Evolutionary conservation across 208 protist genomes (phyloP).

Genomic region (Acanthamoeba royreba): DNA sequence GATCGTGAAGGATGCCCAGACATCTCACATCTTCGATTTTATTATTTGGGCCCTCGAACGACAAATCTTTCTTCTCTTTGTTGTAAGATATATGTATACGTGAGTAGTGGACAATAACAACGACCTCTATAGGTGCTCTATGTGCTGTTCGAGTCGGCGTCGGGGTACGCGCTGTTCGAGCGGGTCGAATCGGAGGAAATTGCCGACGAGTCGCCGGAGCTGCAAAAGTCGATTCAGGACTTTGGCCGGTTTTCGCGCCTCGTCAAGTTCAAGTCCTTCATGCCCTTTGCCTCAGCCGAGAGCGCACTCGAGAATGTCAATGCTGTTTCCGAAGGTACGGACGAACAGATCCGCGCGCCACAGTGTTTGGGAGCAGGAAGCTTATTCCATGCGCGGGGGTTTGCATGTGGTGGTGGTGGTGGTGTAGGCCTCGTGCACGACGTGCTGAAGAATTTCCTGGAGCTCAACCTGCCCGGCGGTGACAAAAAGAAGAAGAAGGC

Average conservation of each 20-base stretch:
- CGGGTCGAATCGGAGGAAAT: slow-evolving; percentile 92
- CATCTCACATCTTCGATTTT: too few relatives aligned
- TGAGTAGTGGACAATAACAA: too few relatives aligned
- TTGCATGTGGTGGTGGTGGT: background rate
- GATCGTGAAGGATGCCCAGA: too few relatives aligned
- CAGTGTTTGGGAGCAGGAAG: background rate
- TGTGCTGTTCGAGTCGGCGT: slow-evolving; percentile 94
- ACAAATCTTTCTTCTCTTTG: too few relatives aligned
- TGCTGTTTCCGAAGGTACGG: slow-evolving; percentile 91
- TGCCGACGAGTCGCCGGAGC: slow-evolving; percentile 66
- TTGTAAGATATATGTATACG: too few relatives aligned
- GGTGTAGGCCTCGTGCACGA: slow-evolving; percentile 63
- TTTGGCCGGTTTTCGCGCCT: slow-evolving; percentile 92
- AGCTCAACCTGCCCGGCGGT: slow-evolving; percentile 89
- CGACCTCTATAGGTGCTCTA: slow-evolving; percentile 45
- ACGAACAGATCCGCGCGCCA: background rate
- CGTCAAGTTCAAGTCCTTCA: slow-evolving; percentile 93
- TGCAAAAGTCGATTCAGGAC: slow-evolving; percentile 91
- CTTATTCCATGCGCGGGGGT: background rate
- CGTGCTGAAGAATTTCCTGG: slow-evolving; percentile 91
- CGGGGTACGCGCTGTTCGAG: slow-evolving; percentile 96
- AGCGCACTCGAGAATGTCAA: slow-evolving; percentile 98
- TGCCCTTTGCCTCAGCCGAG: slow-evolving; percentile 95
- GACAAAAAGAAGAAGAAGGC: slow-evolving; percentile 74
- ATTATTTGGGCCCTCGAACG: too few relatives aligned